phyloP scores from a whole-genome alignment of 768 basidiomycete genomes.

The Steccherinum ochraceum region DNA sequence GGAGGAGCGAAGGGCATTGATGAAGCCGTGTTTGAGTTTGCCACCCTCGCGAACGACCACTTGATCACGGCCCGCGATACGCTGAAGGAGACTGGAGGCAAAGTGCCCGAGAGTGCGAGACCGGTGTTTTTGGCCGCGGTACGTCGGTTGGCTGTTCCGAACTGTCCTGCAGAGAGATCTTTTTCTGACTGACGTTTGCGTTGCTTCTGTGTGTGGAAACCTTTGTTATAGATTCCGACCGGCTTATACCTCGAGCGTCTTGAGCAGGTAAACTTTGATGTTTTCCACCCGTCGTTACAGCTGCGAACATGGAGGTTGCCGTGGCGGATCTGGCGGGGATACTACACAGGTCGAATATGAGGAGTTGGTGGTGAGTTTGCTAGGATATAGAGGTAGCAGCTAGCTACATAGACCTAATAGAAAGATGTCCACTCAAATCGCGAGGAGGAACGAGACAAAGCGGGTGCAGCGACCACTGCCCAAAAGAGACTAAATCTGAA shows the following conservation, averaged over 20 bases:
- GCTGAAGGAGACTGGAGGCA: constrained; percentile 47
- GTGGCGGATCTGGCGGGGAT: constrained; percentile 59
- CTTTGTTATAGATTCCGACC: constrained; percentile 60
- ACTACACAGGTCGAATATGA: constrained; percentile 36
- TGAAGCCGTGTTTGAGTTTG: constrained; percentile 81
- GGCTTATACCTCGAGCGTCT: constrained; percentile 56
- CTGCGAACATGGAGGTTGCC: constrained; percentile 71
- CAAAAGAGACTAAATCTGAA: not conserved
- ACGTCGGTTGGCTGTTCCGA: constrained; percentile 24
- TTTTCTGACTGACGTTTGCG: constrained; percentile 2
- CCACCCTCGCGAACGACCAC: constrained; percentile 76
- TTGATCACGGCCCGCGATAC: constrained; percentile 66
- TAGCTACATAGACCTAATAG: no score
- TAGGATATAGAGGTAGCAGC: no score
- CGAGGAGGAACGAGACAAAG: not conserved
- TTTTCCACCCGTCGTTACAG: constrained; percentile 58
- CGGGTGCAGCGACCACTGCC: not conserved
- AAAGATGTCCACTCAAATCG: no score
- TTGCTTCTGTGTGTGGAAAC: not conserved
- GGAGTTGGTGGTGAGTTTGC: no score
- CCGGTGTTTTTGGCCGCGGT: constrained; percentile 72
- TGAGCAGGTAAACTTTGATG: constrained; percentile 67
- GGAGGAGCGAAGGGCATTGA: constrained; percentile 50
- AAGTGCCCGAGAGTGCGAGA: constrained; percentile 52
- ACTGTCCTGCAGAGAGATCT: constrained; percentile 1